Base-by-base conservation (phyloP, 306 rosid genomes). In the peach (Prunus persica) region DNA sequence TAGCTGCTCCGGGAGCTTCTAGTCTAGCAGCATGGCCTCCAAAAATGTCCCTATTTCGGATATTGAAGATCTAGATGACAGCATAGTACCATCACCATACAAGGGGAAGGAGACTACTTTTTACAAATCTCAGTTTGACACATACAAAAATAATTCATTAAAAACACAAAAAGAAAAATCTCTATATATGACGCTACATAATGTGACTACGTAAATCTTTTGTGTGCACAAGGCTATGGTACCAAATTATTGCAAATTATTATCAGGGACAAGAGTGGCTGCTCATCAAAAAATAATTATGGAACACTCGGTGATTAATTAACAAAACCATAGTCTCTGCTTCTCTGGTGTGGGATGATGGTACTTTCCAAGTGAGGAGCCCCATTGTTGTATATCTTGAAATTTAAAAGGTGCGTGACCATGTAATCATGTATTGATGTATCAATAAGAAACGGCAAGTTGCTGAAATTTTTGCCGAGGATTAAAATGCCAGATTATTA, bases 281-380 rank as follows among this genome's bases (percentile, higher is more conserved):
- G 24, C n/a, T 81, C 82, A 25, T 27, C 80, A 1, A 57, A 51
- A 11, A 12, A 51, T 24, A 12, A 10, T 20, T 7, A 65, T 10
- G 57, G 4, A 62, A 62, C 79, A 5, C 74, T 56, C 19, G 73
- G 65, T 14, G 87, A 86, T 24, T 34, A 13, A 22, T 76, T 12
- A 14, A 49, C 0, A 38, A 25, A 32, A 4, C 46, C 51, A 13
- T 77, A 27, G 84, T 27, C 28, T 87, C 90, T 3, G 75, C 81
- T 63, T 81, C 85, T 38, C 78, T 87, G 50, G 78, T 87, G 49
- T 87, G 90, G 88, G 84, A 76, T 71, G 91, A 86, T 65, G 89
- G 85, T 11, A n/a, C 46, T 0, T 62, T 57, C 72, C 77, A 82
- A 76, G 88, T 87, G 45, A 86, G 86, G 62, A 87, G 90, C 28